Conservation (phyloP, 1,284 basidiomycete species). For the Limonomyces culmigenus region DNA sequence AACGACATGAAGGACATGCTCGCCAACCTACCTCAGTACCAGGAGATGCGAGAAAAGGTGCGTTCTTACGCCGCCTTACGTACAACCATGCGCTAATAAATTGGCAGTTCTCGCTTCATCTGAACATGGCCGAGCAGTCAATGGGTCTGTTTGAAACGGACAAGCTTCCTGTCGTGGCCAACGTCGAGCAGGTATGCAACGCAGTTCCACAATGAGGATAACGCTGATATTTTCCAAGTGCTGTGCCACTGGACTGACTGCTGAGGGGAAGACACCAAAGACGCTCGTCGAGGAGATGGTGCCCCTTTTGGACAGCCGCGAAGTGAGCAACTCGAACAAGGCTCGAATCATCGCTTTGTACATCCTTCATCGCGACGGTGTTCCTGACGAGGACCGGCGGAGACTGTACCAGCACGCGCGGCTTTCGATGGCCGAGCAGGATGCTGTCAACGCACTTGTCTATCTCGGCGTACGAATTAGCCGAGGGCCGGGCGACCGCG, state of each 20-base stretch:
- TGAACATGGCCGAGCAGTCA: conserved; percentile 96
- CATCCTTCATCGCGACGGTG: conserved; percentile 90
- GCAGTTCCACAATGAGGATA: conserved; percentile 2
- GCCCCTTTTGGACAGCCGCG: conserved; percentile 76
- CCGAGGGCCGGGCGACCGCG: conserved; percentile 56
- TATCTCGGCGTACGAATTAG: conserved; percentile 75
- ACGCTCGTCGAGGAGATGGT: conserved; percentile 98
- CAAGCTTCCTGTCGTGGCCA: conserved; percentile 73
- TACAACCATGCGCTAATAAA: not conserved
- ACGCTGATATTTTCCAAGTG: too few relatives aligned
- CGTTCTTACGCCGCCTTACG: conserved; percentile 4
- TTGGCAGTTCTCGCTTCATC: conserved; percentile 82
- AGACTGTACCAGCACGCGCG: conserved; percentile 95
- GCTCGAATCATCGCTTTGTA: conserved; percentile 95
- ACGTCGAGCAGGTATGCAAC: conserved; percentile 68
- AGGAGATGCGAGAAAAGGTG: conserved; percentile 89
- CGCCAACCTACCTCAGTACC: conserved; percentile 86
- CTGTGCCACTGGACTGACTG: conserved; percentile 80
- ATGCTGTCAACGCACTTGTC: conserved; percentile 80
- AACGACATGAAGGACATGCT: conserved; percentile 99
- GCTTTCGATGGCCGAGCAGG: conserved; percentile 79
- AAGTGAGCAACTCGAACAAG: conserved; percentile 82
- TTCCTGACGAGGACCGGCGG: conserved; percentile 92
- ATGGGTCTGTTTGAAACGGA: conserved; percentile 88
- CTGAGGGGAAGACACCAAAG: conserved; percentile 85